Conservation (phyloP, 352 stramenopile genomes). For the Ophiocytium majus region DNA sequence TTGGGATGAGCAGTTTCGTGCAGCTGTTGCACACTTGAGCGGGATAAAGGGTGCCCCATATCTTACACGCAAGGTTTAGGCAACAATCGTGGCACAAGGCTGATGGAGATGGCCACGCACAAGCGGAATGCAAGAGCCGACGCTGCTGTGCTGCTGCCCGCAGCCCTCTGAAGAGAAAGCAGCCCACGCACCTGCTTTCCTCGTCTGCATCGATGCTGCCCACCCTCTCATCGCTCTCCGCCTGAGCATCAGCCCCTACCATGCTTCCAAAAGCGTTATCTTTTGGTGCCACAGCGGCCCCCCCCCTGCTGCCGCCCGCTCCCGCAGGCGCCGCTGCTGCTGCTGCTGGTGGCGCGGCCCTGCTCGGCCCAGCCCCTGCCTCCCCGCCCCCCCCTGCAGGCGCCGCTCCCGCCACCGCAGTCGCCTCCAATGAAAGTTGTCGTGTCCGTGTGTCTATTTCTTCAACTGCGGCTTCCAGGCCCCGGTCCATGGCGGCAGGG, state of each 20-base stretch:
- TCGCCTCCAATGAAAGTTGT: background rate
- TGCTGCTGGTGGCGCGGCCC: background rate
- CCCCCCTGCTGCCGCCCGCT: background rate
- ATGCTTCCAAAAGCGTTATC: background rate
- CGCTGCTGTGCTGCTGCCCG: too few species aligned
- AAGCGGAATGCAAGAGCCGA: too few species aligned
- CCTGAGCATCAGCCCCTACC: background rate
- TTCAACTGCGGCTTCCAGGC: background rate
- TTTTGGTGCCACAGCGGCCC: background rate
- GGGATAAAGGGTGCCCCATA: too few species aligned
- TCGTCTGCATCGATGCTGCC: background rate
- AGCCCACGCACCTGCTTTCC: background rate
- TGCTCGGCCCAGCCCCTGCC: background rate
- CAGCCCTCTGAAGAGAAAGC: too few species aligned
- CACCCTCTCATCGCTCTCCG: background rate
- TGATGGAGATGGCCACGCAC: too few species aligned
- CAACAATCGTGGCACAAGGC: too few species aligned
- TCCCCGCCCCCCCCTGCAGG: background rate
- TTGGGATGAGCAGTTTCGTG: too few species aligned
- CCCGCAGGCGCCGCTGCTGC: too few species aligned
- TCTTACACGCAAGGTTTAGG: too few species aligned
- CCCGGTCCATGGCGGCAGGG: conserved; percentile 5
- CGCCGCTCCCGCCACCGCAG: too few species aligned
- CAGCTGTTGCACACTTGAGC: too few species aligned
- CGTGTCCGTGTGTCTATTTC: background rate